Conservation (phyloP, 495 filamentous ascomycete genomes). For the Penicillium egyptiacum region DNA sequence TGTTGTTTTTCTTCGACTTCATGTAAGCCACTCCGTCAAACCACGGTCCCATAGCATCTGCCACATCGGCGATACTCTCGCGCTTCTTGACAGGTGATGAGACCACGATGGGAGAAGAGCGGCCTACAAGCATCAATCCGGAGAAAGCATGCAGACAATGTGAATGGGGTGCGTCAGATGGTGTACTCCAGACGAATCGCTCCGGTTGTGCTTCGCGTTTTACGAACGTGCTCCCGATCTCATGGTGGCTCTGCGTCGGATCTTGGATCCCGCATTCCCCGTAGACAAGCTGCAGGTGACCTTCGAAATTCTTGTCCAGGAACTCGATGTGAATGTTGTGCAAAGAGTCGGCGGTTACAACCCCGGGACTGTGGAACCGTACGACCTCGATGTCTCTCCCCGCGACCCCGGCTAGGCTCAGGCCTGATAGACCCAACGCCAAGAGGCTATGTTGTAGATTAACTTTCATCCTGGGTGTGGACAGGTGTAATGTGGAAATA, state of each 20-base stretch:
- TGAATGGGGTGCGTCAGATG: conserved; percentile 29
- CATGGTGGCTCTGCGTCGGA: conserved; percentile 26
- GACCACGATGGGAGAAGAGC: conserved; percentile 27
- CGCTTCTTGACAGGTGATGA: conserved; percentile 21
- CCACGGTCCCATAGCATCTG: conserved; percentile 64
- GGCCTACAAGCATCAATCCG: conserved; percentile 20
- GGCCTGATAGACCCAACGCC: conserved; percentile 16
- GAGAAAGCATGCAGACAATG: conserved; percentile 39
- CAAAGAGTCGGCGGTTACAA: conserved; percentile 32
- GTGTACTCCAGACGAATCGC: conserved; percentile 37
- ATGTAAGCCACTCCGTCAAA: conserved; percentile 67
- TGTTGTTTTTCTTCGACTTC: conserved; percentile 51
- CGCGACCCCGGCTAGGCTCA: conserved; percentile 15
- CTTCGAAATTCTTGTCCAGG: conserved; percentile 27
- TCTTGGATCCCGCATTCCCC: conserved; percentile 28
- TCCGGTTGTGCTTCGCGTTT: conserved; percentile 31
- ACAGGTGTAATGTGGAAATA: neutral
- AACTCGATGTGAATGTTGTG: conserved; percentile 37
- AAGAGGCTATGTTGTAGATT: conserved; percentile 12
- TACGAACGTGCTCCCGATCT: conserved; percentile 27
- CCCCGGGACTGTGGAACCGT: conserved; percentile 14
- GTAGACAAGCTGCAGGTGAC: conserved; percentile 32
- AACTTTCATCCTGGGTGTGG: conserved; percentile 1
- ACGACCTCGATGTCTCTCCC: conserved; percentile 17
- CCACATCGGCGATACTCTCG: conserved; percentile 35